A percentile compares a stretch with the other conserved stretches of the same genome.
phyloP scores from a whole-genome alignment of 2,329 filamentous ascomycete genomes.

The Allantophomopsis cytisporea region DNA sequence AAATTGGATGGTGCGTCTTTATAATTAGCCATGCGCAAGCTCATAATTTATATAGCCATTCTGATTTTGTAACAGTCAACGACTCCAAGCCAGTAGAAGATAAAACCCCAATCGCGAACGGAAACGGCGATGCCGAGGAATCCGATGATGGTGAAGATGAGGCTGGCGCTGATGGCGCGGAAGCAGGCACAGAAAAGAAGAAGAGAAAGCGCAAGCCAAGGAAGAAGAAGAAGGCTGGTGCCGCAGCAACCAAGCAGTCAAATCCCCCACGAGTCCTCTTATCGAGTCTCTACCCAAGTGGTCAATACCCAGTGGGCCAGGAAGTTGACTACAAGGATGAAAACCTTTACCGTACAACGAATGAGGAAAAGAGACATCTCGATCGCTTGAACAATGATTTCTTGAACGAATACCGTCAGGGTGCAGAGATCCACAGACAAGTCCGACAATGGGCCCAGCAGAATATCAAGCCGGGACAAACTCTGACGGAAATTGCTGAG shows the following conservation, averaged over 20 bases:
- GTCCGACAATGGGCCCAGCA: constrained; percentile 74
- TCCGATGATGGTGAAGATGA: constrained; percentile 39
- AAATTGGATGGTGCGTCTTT: not conserved
- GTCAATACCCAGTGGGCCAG: constrained; percentile 63
- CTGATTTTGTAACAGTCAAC: constrained; percentile 2
- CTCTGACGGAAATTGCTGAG: constrained; percentile 69
- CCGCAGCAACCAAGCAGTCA: constrained; percentile 54
- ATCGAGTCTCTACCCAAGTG: constrained; percentile 59
- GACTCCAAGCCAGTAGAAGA: constrained; percentile 12
- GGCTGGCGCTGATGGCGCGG: constrained; percentile 19
- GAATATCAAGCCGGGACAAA: constrained; percentile 69
- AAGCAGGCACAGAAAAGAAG: constrained; percentile 22
- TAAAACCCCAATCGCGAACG: constrained; percentile 7
- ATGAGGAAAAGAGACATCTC: constrained; percentile 72
- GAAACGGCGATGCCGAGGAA: constrained; percentile 22
- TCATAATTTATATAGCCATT: too few relatives aligned
- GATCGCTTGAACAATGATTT: constrained; percentile 73
- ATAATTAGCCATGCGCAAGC: not conserved
- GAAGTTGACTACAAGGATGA: constrained; percentile 67
- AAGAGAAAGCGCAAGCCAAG: constrained; percentile 83
- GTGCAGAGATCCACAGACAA: constrained; percentile 79
- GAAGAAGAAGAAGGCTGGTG: constrained; percentile 57
- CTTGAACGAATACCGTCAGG: constrained; percentile 68
- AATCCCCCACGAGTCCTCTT: constrained; percentile 63
- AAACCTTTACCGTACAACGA: constrained; percentile 67